Conservation (phyloP, 208 protist genomes). For the Entamoeba histolytica region DNA sequence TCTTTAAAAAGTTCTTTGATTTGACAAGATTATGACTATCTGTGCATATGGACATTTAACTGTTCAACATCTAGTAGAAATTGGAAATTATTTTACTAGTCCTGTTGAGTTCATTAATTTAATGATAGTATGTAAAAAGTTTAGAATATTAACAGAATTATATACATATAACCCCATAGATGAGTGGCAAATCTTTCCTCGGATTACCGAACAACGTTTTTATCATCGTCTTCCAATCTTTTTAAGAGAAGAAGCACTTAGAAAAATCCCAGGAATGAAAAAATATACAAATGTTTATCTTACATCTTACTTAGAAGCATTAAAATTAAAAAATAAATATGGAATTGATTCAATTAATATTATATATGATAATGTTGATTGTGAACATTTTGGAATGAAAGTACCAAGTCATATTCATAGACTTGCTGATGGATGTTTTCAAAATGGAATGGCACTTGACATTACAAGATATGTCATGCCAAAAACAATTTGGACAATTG, state of each 20-base stretch:
- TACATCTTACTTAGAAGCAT: neutral
- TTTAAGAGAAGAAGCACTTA: neutral
- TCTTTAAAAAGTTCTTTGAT: neutral
- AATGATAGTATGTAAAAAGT: neutral
- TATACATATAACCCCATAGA: neutral
- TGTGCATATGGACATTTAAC: neutral
- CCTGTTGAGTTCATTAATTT: neutral
- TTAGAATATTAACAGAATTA: neutral
- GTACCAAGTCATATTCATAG: neutral
- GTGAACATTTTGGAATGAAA: neutral
- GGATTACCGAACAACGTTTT: neutral
- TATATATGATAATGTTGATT: neutral
- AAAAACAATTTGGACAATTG: neutral
- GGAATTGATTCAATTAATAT: neutral
- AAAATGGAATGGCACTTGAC: neutral
- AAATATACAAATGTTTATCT: neutral
- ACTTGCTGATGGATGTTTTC: neutral
- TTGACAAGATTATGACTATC: neutral
- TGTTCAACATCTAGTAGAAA: neutral
- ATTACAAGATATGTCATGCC: neutral
- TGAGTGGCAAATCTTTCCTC: neutral
- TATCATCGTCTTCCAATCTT: neutral
- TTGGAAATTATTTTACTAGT: neutral
- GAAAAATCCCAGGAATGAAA: neutral
- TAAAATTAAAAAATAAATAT: neutral